Evolutionary conservation across 2,329 filamentous ascomycete species (phyloP), one percentile per base, ranked within the genome.

Genomic region (Monilinia aucupariae): DNA sequence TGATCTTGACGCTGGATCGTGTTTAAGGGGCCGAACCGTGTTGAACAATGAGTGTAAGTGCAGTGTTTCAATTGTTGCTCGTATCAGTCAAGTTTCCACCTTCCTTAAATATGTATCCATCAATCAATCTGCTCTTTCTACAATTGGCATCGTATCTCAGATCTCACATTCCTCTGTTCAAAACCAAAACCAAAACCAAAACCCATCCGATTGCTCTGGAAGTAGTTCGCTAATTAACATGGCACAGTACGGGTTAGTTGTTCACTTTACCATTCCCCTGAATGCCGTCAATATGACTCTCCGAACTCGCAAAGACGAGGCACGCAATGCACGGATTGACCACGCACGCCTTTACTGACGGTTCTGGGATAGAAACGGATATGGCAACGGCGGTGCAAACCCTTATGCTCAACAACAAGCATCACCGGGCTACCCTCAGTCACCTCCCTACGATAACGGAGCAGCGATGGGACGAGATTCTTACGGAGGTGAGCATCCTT

Each of bases 391-490:
- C 6, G 60, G 45, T 27, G 0, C 0, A 1, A 20, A 39, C 5
- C 45, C 41, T 62, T 87, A 82, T 70, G 83, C 85, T 71, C 78
- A 86, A 71, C 78, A 80, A 72, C 78, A n/a, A n/a, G n/a, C 78
- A 65, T 49, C 52, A 0, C 20, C 27, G 4, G 49, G 37, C 0
- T 45, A 54, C 1, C 43, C 50, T 41, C 56, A 48, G 56, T 64
- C 60, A 27, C 68, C 66, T 43, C 62, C 64, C 50, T 66, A 67
- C 12, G 71, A 75, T 77, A 75, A 80, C 81, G 73, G 64, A 64
- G 75, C 73, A 39, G 68, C 73, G 8, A 74, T 75, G 68, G 76
- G 75, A 17, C 68, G 71, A 43, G 74, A 77, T 59, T 74, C 75
- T 30, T 78, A 76, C 67, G 73, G 70, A 45, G 73, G 77, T 77